These are phyloP conservation scores for Populus pruinosa DNA, from an alignment of 345 rosid species.

Conservation along the genomic window DNA sequence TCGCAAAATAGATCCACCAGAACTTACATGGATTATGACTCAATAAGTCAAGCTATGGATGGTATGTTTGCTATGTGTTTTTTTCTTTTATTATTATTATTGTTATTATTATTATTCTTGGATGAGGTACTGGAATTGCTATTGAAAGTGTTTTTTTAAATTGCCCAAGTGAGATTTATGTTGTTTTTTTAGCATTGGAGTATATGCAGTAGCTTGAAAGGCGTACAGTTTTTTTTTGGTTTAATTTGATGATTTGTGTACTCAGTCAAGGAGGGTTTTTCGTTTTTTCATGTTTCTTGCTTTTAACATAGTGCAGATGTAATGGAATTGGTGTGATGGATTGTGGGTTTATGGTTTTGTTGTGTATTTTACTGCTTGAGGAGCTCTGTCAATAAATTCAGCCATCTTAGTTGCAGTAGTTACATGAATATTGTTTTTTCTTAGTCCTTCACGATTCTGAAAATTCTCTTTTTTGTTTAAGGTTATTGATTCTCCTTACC, in stretches of 20 bases:
- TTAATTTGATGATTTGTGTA: neutral
- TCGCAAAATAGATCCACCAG: constrained; percentile 75
- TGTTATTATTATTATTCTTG: neutral
- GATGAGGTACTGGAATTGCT: no score
- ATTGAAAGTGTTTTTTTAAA: neutral
- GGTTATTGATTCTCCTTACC: neutral
- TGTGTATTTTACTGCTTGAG: neutral
- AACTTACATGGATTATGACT: constrained; percentile 93
- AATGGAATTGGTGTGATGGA: neutral
- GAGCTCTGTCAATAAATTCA: no score
- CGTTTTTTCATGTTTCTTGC: no score
- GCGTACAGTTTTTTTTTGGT: neutral
- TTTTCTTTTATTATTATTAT: neutral
- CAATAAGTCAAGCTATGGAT: constrained; percentile 91
- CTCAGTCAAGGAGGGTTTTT: neutral
- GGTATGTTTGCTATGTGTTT: constrained; percentile 41
- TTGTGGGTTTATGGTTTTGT: neutral
- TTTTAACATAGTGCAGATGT: neutral
- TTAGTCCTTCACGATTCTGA: neutral
- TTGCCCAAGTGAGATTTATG: neutral
- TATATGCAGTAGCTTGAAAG: neutral
- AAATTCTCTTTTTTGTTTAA: no score
- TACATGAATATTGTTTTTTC: neutral
- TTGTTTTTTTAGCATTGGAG: neutral
- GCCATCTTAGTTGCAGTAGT: neutral